Conservation (phyloP, 1,284 basidiomycete species). For the Filobasidium uniguttulatum region DNA sequence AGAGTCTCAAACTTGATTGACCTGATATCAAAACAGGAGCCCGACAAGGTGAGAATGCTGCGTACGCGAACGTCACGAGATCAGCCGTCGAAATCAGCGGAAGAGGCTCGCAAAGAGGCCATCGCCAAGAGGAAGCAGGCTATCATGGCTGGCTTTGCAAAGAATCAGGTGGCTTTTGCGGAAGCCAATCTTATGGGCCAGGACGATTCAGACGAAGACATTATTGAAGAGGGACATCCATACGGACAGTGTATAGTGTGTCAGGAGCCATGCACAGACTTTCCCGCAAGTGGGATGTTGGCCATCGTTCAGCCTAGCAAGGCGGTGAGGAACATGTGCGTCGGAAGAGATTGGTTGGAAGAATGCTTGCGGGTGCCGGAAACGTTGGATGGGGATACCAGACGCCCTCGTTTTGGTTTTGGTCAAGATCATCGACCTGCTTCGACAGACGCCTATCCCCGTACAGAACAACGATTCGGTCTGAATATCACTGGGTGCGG, state of each 20-base stretch:
- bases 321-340: conserved; percentile 64
- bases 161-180: conserved; percentile 67
- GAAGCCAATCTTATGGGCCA: conserved; percentile 44
- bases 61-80: background rate
- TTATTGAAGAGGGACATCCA: conserved; percentile 44
- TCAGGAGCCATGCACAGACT: conserved; percentile 73
- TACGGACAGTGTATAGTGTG: conserved; percentile 94
- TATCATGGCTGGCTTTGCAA: conserved; percentile 85
- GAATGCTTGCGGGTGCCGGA: conserved; percentile 54
- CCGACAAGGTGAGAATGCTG: conserved; percentile 39
- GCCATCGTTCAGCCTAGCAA: conserved; percentile 81
- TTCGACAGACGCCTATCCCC: conserved; percentile 48
- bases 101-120: conserved; percentile 12
- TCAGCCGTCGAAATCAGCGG: conserved; percentile 34
- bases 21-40: conserved; percentile 43
- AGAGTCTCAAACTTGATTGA: conserved; percentile 62
- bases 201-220: conserved; percentile 48
- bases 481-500: conserved; percentile 81
- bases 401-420: conserved; percentile 24
- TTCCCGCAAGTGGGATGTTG: conserved; percentile 72
- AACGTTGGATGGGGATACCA: conserved; percentile 49
- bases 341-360: conserved; percentile 54
- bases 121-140: conserved; percentile 58
- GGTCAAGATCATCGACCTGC: conserved; percentile 23
- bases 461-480: conserved; percentile 62